Conservation (phyloP, 768 basidiomycete genomes). For the Neoboletus brunneissimus region DNA sequence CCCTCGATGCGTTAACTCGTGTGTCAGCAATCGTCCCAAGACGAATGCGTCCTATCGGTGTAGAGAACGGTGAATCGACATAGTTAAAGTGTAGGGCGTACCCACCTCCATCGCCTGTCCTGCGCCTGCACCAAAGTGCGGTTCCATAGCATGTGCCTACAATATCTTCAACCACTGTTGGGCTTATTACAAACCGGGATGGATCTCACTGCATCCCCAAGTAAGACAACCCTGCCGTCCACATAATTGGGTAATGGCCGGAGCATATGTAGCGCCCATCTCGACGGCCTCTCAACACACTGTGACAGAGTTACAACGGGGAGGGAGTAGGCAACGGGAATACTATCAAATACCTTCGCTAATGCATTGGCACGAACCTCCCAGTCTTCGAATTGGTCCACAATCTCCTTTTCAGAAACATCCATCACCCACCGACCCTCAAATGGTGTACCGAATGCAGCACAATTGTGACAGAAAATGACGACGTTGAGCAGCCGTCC, state of each 20-base stretch:
- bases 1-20: conserved; percentile 16
- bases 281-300: conserved; percentile 36
- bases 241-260: conserved; percentile 39
- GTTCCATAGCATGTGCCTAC: conserved; percentile 48
- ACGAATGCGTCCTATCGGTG: conserved; percentile 29
- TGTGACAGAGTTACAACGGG: conserved; percentile 12
- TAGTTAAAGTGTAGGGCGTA: not conserved
- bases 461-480: conserved; percentile 27
- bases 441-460: conserved; percentile 31
- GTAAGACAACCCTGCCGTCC: conserved; percentile 39
- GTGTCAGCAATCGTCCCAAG: conserved; percentile 29
- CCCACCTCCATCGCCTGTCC: conserved; percentile 50
- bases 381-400: conserved; percentile 29
- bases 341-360: conserved; percentile 6
- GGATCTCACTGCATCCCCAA: conserved; percentile 48
- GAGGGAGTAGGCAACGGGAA: too few species aligned
- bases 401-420: conserved; percentile 32
- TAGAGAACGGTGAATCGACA: not conserved
- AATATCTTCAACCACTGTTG: not conserved
- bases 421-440: conserved; percentile 31
- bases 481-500: conserved; percentile 38
- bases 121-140: conserved; percentile 47
- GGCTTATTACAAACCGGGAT: not conserved
- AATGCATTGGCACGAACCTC: conserved; percentile 8
- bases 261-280: conserved; percentile 46